These are phyloP conservation scores for Rhodomyrtus psidioides DNA, from an alignment of 441 rosid species.

Conservation along the genomic window DNA sequence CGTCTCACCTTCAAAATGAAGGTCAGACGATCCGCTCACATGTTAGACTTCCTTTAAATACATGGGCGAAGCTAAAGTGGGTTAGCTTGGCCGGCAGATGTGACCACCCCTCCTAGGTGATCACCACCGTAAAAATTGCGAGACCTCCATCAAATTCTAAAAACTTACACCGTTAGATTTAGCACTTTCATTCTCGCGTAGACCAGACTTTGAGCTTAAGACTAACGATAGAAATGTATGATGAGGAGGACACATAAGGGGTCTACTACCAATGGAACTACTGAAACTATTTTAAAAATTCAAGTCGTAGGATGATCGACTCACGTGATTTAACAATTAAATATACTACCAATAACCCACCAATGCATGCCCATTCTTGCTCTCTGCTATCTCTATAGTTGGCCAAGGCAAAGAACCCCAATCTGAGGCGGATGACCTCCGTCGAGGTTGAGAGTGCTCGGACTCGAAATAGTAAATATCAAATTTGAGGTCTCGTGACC, in stretches of 20 bases:
- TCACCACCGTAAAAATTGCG: background rate
- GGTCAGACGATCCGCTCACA: too few relatives aligned
- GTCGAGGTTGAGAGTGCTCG: background rate
- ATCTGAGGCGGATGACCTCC: background rate
- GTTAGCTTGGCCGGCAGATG: background rate
- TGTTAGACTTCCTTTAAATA: background rate
- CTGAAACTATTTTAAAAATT: fast-evolving
- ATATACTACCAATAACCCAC: background rate
- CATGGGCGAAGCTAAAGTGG: background rate
- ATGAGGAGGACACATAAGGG: background rate
- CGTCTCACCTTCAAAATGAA: too few relatives aligned
- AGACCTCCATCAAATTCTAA: background rate
- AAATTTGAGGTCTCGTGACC: background rate
- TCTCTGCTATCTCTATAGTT: background rate
- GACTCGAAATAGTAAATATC: background rate
- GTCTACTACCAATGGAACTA: background rate
- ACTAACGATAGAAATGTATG: background rate
- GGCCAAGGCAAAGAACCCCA: background rate
- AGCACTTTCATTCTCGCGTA: background rate
- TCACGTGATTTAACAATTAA: background rate
- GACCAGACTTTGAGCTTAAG: background rate
- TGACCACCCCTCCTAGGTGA: background rate
- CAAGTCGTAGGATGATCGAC: fast-evolving
- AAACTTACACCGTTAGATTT: background rate
- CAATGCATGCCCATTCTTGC: background rate